A percentile compares a stretch with the other conserved stretches of the same genome.
Evolutionary conservation across 2,329 filamentous ascomycete species (phyloP).

Genomic region (Pezicula radicicola): DNA sequence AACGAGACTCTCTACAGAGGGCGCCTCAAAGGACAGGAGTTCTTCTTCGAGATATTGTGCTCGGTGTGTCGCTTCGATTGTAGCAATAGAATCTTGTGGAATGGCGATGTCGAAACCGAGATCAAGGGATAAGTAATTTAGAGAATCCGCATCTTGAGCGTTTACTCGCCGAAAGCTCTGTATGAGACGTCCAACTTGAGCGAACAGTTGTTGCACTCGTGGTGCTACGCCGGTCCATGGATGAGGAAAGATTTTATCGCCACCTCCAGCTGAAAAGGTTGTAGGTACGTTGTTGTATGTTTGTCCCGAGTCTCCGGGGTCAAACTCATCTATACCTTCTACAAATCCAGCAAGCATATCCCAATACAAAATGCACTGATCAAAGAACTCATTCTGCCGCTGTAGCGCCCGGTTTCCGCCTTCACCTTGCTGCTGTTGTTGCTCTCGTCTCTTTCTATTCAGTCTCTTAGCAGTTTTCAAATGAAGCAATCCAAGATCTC

Average conservation of each 20-base stretch:
- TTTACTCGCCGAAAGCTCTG: constrained; percentile 18
- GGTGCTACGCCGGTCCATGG: constrained; percentile 26
- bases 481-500: constrained; percentile 42
- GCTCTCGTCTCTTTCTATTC: constrained; percentile 17
- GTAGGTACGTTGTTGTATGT: neutral
- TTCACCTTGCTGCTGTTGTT: constrained; percentile 7
- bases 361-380: constrained; percentile 29
- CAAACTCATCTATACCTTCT: constrained; percentile 22
- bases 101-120: constrained; percentile 17
- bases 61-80: constrained; percentile 13
- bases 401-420: constrained; percentile 10
- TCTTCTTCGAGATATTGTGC: constrained; percentile 22
- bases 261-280: constrained; percentile 4
- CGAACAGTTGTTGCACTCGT: constrained; percentile 21
- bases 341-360: constrained; percentile 27
- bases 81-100: constrained; percentile 10
- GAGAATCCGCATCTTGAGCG: constrained; percentile 13
- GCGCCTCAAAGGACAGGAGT: constrained; percentile 21
- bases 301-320: constrained; percentile 7
- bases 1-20: constrained; percentile 14
- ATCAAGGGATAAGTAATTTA: constrained; percentile 18
- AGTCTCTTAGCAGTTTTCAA: constrained; percentile 25
- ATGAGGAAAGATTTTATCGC: constrained; percentile 23
- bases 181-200: constrained; percentile 24
- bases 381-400: constrained; percentile 26